Evolutionary conservation across 2,329 filamentous ascomycete species (phyloP).

Genomic region (Graphilbum fragrans): DNA sequence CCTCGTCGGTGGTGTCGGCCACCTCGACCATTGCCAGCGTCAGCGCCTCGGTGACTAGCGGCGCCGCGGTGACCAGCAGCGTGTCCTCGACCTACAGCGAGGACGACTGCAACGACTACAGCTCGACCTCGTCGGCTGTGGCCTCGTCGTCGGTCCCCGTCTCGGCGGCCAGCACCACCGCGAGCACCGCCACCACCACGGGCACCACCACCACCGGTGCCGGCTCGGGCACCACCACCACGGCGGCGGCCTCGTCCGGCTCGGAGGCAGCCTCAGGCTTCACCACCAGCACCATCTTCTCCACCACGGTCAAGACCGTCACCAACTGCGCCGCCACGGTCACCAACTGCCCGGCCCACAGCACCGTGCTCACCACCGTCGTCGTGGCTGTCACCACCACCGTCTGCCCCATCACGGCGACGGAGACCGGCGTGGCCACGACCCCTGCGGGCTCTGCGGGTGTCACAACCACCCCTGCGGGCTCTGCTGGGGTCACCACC

Average conservation of each 20-base stretch:
- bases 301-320: conserved; percentile 25
- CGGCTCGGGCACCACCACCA: not conserved
- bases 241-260: not conserved
- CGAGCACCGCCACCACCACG: not conserved
- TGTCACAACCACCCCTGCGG: conserved; percentile 5
- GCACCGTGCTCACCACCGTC: conserved; percentile 22
- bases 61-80: too few relatives aligned
- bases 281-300: conserved; percentile 28
- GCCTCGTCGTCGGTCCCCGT: not conserved
- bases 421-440: not conserved
- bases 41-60: too few relatives aligned
- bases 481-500: conserved; percentile 6
- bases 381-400: conserved; percentile 27
- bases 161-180: not conserved
- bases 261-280: not conserved
- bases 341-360: conserved; percentile 24
- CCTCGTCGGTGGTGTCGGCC: too few relatives aligned
- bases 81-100: too few relatives aligned
- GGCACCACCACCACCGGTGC: not conserved
- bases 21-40: too few relatives aligned
- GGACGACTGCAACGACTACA: conserved; percentile 6
- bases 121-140: not conserved
- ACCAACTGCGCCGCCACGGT: conserved; percentile 24
- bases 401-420: conserved; percentile 28
- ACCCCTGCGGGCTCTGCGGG: not conserved